Base-by-base conservation (phyloP, 106 monocot genomes). In the Apostasia ramifera region DNA sequence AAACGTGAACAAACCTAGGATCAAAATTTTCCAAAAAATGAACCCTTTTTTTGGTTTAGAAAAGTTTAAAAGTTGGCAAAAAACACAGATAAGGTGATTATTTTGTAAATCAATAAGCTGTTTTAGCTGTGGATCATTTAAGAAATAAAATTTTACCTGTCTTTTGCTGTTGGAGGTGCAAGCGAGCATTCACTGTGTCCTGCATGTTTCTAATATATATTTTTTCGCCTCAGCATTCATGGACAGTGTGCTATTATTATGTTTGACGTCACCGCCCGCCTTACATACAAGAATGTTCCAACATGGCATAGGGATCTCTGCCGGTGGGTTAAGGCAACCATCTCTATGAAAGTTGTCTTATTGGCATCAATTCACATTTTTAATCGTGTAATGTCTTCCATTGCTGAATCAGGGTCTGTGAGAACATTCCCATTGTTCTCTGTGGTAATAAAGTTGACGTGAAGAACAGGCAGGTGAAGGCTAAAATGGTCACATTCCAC, bases 211-310 rank as follows among this genome's bases (percentile, higher is more conserved):
- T 26, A 26, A 26, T 26, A 0, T 8, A 0, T 50, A 0, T 50
- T 12, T 43, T 72, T 53, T 3, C 55, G 44, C 40, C 72, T 40
- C 80, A 87, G 87, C 63, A 83, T 87, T 46, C 87, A 87, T 68
- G 87, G 87, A 26, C 83, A 84, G 56, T 88, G 87, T 68, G 83
- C 87, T 3, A 84, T 88, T 40, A 83, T 88, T 42, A 88, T 88
- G 83, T 84, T 88, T 71, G 81, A 88, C 60, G 87, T 88, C 50
- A 88, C 87, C 43, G 87, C 87, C 7, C 75, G 83, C 47, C 62
- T 88, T 39, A 88, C 87, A 2, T 88, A 84, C 66, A 88, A 88
- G 61, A 88, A 88, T 61, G 87, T 84, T 8, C 79, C 84, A 11
- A 84, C 84, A 52, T 84, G 84, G 84, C 84, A 84, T 56, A 61